Percentiles rank a stretch among this genome's conserved stretches.
These are phyloP conservation scores for Fomitopsis serialis DNA, from an alignment of 768 basidiomycete species.

Conservation along the genomic window DNA sequence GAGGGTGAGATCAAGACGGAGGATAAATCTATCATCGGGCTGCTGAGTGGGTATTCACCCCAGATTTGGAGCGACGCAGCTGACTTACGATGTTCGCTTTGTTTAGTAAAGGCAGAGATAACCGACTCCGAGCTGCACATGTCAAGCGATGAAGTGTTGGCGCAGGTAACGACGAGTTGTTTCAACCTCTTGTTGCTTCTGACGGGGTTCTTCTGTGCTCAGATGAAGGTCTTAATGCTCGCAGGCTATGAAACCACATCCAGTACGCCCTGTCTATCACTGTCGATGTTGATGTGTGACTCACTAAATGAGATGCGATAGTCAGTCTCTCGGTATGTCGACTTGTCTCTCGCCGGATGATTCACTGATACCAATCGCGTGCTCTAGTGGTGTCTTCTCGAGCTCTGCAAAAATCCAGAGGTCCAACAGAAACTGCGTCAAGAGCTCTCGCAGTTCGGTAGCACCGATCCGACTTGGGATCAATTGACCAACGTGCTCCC, in stretches of 20 bases:
- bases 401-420: slow-evolving; percentile 39
- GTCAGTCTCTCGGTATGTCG: slow-evolving; percentile 15
- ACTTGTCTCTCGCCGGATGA: background rate
- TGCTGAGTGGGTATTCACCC: slow-evolving; percentile 29
- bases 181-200: background rate
- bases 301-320: background rate
- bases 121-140: slow-evolving; percentile 24
- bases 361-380: background rate
- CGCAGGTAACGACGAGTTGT: slow-evolving; percentile 22
- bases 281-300: no score
- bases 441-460: slow-evolving; percentile 38
- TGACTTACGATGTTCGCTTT: background rate
- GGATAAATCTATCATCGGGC: slow-evolving; percentile 33
- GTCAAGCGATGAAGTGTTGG: slow-evolving; percentile 36
- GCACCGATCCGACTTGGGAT: slow-evolving; percentile 47
- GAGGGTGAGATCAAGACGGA: slow-evolving; percentile 12
- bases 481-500: slow-evolving; percentile 47
- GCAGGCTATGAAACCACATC: slow-evolving; percentile 50
- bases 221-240: slow-evolving; percentile 33
- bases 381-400: slow-evolving; percentile 48
- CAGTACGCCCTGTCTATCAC: background rate
- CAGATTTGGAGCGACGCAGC: background rate
- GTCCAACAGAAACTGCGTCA: slow-evolving; percentile 43
- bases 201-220: slow-evolving; percentile 2
- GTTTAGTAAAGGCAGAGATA: slow-evolving; percentile 31